phyloP scores from a whole-genome alignment of 495 filamentous ascomycete genomes.

The Talaromyces thailandensis region DNA sequence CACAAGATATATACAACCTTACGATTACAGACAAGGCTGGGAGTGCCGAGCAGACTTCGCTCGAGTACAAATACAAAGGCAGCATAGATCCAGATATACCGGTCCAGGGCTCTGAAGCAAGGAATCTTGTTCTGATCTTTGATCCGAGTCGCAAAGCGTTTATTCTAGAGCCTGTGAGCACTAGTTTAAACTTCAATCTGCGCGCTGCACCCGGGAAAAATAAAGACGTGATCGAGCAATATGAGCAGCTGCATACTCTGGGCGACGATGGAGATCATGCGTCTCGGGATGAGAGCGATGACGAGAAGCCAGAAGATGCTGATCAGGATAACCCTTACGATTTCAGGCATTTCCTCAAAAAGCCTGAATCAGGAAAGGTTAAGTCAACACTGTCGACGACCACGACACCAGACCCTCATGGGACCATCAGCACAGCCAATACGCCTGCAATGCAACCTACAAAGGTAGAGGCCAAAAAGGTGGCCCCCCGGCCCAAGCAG shows the following conservation, averaged over 20 bases:
- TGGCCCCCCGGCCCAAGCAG: conserved; percentile 22
- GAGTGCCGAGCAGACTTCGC: conserved; percentile 27
- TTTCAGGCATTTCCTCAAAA: conserved; percentile 48
- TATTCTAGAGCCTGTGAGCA: conserved; percentile 41
- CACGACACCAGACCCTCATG: conserved; percentile 29
- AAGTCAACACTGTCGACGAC: conserved; percentile 26
- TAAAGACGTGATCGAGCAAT: conserved; percentile 34
- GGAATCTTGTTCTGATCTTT: conserved; percentile 42
- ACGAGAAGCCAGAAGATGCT: conserved; percentile 34
- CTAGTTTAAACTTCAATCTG: conserved; percentile 49
- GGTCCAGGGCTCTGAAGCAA: conserved; percentile 20
- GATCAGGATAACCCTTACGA: conserved; percentile 50
- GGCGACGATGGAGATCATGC: conserved; percentile 28
- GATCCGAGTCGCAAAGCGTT: conserved; percentile 40
- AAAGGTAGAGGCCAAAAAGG: conserved; percentile 18
- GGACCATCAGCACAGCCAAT: conserved; percentile 22
- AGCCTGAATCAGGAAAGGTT: conserved; percentile 23
- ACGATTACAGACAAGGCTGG: conserved; percentile 40
- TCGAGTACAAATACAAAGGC: conserved; percentile 42
- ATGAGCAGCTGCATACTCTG: conserved; percentile 35
- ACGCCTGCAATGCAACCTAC: conserved; percentile 16
- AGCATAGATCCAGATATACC: conserved; percentile 31
- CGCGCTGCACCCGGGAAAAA: conserved; percentile 38
- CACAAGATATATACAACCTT: conserved; percentile 36
- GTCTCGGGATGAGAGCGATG: conserved; percentile 32